These are phyloP conservation scores for Phytopythium aichiense DNA, from an alignment of 352 stramenopile species.

Conservation along the genomic window DNA sequence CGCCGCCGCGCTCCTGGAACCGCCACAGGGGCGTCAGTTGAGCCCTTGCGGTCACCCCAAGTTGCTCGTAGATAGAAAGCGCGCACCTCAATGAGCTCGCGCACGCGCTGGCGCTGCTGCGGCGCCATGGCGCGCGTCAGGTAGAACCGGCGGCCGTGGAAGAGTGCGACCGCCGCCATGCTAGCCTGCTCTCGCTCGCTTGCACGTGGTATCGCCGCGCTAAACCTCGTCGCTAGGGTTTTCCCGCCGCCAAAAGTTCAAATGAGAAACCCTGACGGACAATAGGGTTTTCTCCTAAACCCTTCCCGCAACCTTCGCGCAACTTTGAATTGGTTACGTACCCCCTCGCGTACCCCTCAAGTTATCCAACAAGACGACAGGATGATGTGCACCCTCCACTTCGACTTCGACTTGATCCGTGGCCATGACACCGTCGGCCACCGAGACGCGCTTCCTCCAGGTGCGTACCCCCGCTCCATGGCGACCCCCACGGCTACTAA, in stretches of 20 bases:
- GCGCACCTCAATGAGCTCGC: slow-evolving; percentile 20
- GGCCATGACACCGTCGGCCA: neutral
- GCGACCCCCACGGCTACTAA: neutral
- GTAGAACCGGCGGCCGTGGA: slow-evolving; percentile 36
- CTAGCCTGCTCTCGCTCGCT: too few relatives aligned
- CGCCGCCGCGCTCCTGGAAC: slow-evolving; percentile 24
- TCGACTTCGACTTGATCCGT: slow-evolving; percentile 7
- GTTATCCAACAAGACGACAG: neutral
- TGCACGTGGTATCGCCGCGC: neutral
- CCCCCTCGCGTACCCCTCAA: too few relatives aligned
- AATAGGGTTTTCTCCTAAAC: slow-evolving; percentile 7
- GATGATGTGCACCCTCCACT: neutral
- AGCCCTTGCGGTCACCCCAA: neutral
- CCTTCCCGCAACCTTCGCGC: slow-evolving; percentile 5
- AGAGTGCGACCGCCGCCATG: slow-evolving; percentile 12
- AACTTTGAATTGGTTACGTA: neutral
- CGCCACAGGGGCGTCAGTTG: neutral
- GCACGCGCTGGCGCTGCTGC: slow-evolving; percentile 18
- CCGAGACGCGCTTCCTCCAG: slow-evolving; percentile 49
- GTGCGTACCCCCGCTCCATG: slow-evolving; percentile 7
- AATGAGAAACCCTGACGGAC: neutral
- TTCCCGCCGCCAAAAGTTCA: slow-evolving; percentile 6
- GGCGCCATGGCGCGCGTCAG: slow-evolving; percentile 21
- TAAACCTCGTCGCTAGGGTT: slow-evolving; percentile 8
- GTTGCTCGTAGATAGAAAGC: neutral